Conservation (phyloP, 768 basidiomycete species). For the Erythrobasidium yunnanense region DNA sequence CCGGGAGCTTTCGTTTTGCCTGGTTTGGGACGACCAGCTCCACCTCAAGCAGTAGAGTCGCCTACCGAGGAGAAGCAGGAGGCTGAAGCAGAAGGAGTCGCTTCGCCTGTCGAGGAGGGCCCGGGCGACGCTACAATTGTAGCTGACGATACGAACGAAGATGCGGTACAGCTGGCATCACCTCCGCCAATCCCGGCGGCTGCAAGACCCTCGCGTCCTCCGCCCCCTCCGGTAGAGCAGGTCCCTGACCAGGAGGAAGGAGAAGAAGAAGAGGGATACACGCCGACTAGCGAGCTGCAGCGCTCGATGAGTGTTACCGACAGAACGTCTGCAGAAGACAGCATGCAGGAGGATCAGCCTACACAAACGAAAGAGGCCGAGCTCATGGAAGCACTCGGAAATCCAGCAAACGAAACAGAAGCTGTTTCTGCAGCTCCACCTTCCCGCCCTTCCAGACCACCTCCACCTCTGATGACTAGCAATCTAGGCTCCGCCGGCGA, state of each 20-base stretch:
- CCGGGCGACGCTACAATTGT: background rate
- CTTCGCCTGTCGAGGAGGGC: background rate
- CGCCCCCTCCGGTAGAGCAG: constrained; percentile 2
- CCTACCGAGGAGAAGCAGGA: background rate
- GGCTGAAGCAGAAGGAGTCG: background rate
- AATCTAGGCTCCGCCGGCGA: background rate
- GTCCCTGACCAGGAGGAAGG: constrained; percentile 8
- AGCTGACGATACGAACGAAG: background rate
- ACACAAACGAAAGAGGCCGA: background rate
- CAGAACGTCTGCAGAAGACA: too few relatives aligned
- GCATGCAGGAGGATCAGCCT: too few relatives aligned
- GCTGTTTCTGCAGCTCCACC: background rate
- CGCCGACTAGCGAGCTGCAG: too few relatives aligned
- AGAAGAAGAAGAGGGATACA: too few relatives aligned
- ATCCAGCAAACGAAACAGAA: background rate
- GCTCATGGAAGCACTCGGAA: background rate
- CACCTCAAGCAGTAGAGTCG: background rate
- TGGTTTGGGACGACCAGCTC: background rate
- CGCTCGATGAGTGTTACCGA: too few relatives aligned
- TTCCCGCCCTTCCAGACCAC: background rate
- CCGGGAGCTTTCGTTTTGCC: constrained; percentile 20
- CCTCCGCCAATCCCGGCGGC: constrained; percentile 8
- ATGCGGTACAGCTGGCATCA: background rate
- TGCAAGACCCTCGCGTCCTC: background rate
- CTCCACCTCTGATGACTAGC: too few relatives aligned